Evolutionary conservation across 768 basidiomycete genomes (phyloP).

Genomic region (Amanita subjunquillea): DNA sequence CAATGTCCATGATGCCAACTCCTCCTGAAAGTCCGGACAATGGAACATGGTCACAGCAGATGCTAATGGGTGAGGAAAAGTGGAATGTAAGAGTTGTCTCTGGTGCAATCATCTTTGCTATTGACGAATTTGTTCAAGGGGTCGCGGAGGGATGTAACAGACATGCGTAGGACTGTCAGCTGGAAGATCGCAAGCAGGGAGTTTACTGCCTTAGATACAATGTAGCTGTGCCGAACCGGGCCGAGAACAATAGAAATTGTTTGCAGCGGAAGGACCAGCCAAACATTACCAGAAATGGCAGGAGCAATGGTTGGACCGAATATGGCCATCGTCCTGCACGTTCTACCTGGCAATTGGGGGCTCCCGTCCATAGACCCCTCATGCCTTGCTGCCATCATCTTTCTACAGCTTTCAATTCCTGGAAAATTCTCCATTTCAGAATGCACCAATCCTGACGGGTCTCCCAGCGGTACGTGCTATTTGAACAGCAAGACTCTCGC

Average conservation of each 20-base stretch:
- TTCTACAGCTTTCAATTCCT: slow-evolving; percentile 59
- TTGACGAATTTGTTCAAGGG: too few relatives aligned
- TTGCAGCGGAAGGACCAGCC: not conserved
- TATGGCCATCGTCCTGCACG: slow-evolving; percentile 32
- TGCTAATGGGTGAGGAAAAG: too few relatives aligned
- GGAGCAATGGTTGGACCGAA: slow-evolving; percentile 5
- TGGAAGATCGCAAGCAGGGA: too few relatives aligned
- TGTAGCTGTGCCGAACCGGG: not conserved
- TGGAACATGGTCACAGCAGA: not conserved
- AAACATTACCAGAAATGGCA: not conserved
- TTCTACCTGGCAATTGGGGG: slow-evolving; percentile 64
- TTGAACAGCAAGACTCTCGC: not conserved
- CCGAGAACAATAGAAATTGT: not conserved
- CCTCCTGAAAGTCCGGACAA: slow-evolving; percentile 6
- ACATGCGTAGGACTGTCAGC: too few relatives aligned
- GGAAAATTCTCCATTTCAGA: slow-evolving; percentile 54
- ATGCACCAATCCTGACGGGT: slow-evolving; percentile 59
- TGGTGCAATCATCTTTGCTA: too few relatives aligned
- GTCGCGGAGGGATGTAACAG: not conserved
- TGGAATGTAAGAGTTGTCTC: too few relatives aligned
- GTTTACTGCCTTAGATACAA: too few relatives aligned
- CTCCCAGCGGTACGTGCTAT: slow-evolving; percentile 46
- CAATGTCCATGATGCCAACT: slow-evolving; percentile 13
- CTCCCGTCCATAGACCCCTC: slow-evolving; percentile 58
- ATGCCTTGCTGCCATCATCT: slow-evolving; percentile 55